phyloP scores from a whole-genome alignment of 331 rosid species.

The Quercus tomentella region DNA sequence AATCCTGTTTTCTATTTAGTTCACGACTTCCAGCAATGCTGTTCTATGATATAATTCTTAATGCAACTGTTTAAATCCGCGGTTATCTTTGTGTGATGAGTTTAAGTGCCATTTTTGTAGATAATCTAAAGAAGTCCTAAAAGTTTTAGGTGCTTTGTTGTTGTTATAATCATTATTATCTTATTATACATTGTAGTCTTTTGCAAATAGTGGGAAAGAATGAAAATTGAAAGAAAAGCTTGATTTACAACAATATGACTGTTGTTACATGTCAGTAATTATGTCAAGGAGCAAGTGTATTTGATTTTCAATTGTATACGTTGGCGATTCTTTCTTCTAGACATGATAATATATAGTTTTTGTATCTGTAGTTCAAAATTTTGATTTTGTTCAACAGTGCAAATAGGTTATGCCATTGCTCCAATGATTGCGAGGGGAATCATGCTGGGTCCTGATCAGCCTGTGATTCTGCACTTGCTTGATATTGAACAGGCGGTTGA shows the following conservation, averaged over 20 bases:
- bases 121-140: too few species aligned
- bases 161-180: too few species aligned
- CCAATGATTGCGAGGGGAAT: constrained; percentile 77
- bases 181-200: too few species aligned
- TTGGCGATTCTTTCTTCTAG: background rate
- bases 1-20: background rate
- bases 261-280: background rate
- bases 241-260: background rate
- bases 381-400: constrained; percentile 40
- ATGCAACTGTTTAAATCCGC: background rate
- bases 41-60: background rate
- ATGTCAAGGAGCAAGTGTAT: background rate
- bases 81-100: background rate
- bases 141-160: too few species aligned
- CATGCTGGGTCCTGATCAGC: constrained; percentile 70
- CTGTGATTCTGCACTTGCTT: constrained; percentile 72
- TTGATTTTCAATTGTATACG: background rate
- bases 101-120: too few species aligned
- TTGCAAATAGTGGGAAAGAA: background rate
- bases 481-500: constrained; percentile 60
- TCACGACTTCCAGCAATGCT: background rate
- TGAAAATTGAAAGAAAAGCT: background rate
- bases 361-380: background rate
- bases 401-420: constrained; percentile 82
- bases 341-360: background rate